Conservation (phyloP, 495 filamentous ascomycete genomes). For the Staphylotrichum longicolle region DNA sequence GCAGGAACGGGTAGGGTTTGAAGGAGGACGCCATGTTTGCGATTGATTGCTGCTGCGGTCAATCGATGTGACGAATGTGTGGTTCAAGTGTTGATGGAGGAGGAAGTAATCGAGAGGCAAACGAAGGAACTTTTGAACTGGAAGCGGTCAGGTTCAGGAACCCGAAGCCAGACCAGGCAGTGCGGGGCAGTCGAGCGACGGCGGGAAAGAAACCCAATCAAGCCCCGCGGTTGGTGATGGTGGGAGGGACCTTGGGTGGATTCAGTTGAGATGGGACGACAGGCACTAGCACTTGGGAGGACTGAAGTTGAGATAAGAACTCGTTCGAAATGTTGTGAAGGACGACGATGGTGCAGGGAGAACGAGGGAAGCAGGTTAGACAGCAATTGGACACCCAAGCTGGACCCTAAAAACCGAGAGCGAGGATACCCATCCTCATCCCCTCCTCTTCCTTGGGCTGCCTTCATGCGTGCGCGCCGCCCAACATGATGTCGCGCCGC, state of each 20-base stretch:
- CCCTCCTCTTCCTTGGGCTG: not conserved
- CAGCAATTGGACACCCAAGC: not conserved
- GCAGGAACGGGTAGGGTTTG: constrained; percentile 43
- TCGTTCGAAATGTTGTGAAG: not conserved
- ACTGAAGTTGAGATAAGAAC: not conserved
- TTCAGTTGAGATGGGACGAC: constrained; percentile 12
- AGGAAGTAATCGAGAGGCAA: constrained; percentile 2
- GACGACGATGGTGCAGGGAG: not conserved
- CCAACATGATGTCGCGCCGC: not conserved
- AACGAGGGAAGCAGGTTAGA: too few relatives aligned
- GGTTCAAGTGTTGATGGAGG: not conserved
- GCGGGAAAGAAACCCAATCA: constrained; percentile 8
- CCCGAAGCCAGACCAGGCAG: too few relatives aligned
- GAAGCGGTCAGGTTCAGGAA: too few relatives aligned
- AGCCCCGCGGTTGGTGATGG: constrained; percentile 7
- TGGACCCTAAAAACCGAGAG: not conserved
- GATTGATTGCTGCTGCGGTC: constrained; percentile 6
- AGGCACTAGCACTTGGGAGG: too few relatives aligned
- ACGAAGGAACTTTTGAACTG: not conserved
- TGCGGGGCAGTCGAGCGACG: constrained; percentile 18
- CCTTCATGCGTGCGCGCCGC: not conserved
- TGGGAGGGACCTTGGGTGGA: constrained; percentile 1
- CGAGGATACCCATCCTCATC: constrained; percentile 1
- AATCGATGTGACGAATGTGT: not conserved
- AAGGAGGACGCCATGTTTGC: constrained; percentile 39